phyloP scores from a whole-genome alignment of 2,329 filamentous ascomycete genomes.

The Monascus ruber region DNA sequence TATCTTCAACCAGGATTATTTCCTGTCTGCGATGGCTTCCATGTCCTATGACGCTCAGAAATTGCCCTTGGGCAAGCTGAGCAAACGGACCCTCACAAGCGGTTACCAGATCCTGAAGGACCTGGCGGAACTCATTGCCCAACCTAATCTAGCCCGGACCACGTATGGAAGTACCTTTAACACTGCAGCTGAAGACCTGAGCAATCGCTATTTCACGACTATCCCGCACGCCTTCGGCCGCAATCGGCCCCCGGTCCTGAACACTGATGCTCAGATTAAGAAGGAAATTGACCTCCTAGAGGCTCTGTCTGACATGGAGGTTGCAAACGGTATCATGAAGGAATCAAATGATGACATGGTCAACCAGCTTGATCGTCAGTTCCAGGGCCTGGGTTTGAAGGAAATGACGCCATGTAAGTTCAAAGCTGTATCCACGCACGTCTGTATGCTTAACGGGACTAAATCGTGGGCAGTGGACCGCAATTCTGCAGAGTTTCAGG shows the following conservation, averaged over 20 bases:
- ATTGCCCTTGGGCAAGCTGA: constrained; percentile 72
- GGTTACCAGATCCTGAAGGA: constrained; percentile 71
- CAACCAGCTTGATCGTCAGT: constrained; percentile 62
- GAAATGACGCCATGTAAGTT: constrained; percentile 56
- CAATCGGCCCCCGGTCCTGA: constrained; percentile 58
- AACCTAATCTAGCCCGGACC: constrained; percentile 36
- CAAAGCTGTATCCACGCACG: constrained; percentile 49
- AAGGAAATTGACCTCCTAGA: constrained; percentile 70
- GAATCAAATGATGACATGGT: constrained; percentile 44
- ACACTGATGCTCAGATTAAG: constrained; percentile 48
- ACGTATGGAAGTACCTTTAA: constrained; percentile 30
- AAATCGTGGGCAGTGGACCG: constrained; percentile 36
- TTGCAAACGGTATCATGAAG: constrained; percentile 67
- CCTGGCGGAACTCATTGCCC: constrained; percentile 54
- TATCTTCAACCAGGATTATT: constrained; percentile 71
- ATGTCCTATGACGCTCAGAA: constrained; percentile 48
- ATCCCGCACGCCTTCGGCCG: constrained; percentile 77
- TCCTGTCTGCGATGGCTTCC: constrained; percentile 43
- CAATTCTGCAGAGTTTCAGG: constrained; percentile 49
- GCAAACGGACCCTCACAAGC: constrained; percentile 61
- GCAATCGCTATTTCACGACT: constrained; percentile 67
- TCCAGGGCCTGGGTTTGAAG: constrained; percentile 55
- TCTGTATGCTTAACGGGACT: constrained; percentile 2
- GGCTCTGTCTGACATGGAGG: constrained; percentile 74
- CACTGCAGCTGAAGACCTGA: constrained; percentile 49